Conservation (phyloP, 345 rosid species). For the Diplotaxis tenuifolia region DNA sequence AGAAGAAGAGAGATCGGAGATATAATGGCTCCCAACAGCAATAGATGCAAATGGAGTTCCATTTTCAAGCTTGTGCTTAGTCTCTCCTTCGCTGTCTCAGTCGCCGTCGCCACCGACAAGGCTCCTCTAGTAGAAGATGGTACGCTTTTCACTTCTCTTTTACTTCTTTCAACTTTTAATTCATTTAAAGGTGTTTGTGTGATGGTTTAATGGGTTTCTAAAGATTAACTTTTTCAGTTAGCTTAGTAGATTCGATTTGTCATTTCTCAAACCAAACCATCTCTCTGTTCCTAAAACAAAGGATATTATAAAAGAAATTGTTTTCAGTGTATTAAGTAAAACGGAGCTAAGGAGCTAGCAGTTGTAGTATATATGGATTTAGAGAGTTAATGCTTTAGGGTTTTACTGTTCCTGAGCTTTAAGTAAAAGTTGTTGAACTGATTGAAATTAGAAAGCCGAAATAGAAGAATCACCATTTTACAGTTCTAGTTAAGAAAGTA, state of each 20-base stretch:
- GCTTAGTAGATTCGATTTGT: constrained; percentile 33
- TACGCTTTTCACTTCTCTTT: constrained; percentile 30
- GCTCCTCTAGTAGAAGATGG: constrained; percentile 63
- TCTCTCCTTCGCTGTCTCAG: constrained; percentile 35
- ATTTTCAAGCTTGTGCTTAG: constrained; percentile 39
- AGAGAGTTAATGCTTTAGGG: not conserved
- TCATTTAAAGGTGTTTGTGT: not conserved
- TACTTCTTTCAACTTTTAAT: not conserved
- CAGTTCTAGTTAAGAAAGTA: not conserved
- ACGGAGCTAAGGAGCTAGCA: not conserved
- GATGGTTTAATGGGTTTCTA: constrained; percentile 10
- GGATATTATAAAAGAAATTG: not conserved
- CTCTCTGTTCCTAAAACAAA: constrained; percentile 11
- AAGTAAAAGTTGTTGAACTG: not conserved
- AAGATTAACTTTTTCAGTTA: not conserved
- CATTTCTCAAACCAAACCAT: not conserved
- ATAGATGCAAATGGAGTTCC: constrained; percentile 45
- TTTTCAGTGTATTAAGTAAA: not conserved
- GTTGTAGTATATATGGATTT: not conserved
- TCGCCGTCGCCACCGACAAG: constrained; percentile 41
- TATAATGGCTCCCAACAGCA: constrained; percentile 41
- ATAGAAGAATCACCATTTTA: not conserved
- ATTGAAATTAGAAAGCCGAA: not conserved
- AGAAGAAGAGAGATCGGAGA: constrained; percentile 3
- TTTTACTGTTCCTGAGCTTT: not conserved